These are phyloP conservation scores for Thuja plicata DNA, from an alignment of 83 land plant genomes.

Conservation along the genomic window DNA sequence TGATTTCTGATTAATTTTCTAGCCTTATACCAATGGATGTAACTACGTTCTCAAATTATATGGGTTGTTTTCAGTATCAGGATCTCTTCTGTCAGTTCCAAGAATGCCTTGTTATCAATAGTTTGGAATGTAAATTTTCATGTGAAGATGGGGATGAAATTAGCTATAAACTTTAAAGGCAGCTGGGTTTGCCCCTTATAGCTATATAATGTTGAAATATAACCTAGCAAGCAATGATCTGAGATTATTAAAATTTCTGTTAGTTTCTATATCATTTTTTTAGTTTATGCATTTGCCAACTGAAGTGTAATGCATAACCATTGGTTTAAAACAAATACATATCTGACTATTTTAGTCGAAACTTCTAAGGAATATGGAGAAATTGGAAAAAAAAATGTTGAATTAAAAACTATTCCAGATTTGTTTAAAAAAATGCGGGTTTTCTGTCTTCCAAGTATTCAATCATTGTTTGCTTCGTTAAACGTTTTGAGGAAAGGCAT, in stretches of 20 bases:
- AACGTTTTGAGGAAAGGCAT: neutral
- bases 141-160: neutral
- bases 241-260: neutral
- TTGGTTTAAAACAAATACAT: neutral
- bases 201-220: neutral
- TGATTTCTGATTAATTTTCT: neutral
- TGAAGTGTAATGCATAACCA: neutral
- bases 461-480: neutral
- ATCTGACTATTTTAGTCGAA: neutral
- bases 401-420: neutral
- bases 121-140: neutral
- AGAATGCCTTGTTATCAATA: neutral
- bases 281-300: neutral
- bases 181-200: neutral
- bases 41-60: neutral
- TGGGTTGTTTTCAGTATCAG: conserved; percentile 11
- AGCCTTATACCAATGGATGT: neutral
- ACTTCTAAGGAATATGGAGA: neutral
- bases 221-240: neutral
- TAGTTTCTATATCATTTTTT: neutral
- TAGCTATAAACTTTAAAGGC: neutral
- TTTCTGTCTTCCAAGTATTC: neutral
- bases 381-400: neutral
- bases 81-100: neutral
- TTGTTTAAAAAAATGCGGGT: neutral